Evolutionary conservation across 768 basidiomycete species (phyloP), one percentile per base, ranked within the genome.

Genomic region (Russula brevipes): DNA sequence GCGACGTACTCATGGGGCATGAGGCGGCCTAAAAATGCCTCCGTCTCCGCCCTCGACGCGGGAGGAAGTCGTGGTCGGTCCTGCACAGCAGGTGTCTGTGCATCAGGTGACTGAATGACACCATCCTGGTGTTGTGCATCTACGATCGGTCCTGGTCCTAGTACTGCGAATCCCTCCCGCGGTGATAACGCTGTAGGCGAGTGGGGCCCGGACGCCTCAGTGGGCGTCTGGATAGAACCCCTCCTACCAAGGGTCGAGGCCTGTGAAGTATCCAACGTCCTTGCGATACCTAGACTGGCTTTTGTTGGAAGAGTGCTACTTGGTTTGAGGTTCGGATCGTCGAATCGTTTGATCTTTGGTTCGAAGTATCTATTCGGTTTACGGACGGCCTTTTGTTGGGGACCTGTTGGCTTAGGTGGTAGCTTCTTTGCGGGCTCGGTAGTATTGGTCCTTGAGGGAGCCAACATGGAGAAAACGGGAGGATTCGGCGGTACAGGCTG

Each of bases 1-100:
- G 17, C 3, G 7, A 73, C 76, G 49, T 64, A 82, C 81, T 71
- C 71, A 10, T 71, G 8, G 46, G 80, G 78, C 77, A 81, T 80
- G 8, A 79, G 67, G 2, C 59, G 59, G 10, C 71, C 69, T 42
- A 82, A 69, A 59, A 81, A 79, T 1, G 70, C 64, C 11, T 78
- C 74, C 24, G 73, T 75, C 50, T 71, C 72, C 0, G 59, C 64
- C 41, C 63, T 42, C 17, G 63, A 16, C 12, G 70, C 66, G 5
- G 60, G 59, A 16, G 60, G 60, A 11, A 63, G 60, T 31, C 41
- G 45, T n/a, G 66, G 63, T 41, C 61, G 16, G 17, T 47, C 53
- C 47, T 47, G 45, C 46, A 47, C n/a, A 6, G 11, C 2, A 2
- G 53, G 38, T 41, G 14, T n/a, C 11, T 52, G 49, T 17, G 17